Evolutionary conservation across 176 grass and related monocot genomes (phyloP).

Genomic region (Echinochloa phyllopogon): DNA sequence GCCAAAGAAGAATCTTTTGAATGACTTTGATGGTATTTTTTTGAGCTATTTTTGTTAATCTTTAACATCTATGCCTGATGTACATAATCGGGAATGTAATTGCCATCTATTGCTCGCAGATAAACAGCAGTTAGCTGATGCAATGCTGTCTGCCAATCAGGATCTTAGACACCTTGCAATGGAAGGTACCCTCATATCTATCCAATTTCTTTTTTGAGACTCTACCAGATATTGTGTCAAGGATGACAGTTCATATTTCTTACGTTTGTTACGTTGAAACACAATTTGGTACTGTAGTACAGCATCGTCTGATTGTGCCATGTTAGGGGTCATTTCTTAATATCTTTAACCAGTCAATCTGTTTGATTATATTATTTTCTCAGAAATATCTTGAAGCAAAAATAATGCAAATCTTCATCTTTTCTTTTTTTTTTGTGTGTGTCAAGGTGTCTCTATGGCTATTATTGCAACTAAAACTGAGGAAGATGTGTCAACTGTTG

Average conservation of each 20-base stretch:
- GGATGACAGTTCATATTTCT: not conserved
- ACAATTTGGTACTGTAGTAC: not conserved
- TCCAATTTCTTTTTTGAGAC: not conserved
- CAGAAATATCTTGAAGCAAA: not conserved
- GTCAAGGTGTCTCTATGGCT: slow-evolving; percentile 66
- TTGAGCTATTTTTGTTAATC: slow-evolving; percentile 7
- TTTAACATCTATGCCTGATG: not conserved
- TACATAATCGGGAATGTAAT: slow-evolving; percentile 25
- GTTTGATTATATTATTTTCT: not conserved
- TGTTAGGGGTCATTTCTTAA: slow-evolving; percentile 19
- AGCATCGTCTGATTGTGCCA: slow-evolving; percentile 5
- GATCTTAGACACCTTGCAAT: slow-evolving; percentile 72
- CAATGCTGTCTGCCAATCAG: slow-evolving; percentile 62
- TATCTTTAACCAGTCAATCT: slow-evolving; percentile 16
- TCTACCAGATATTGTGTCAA: not conserved
- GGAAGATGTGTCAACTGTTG: slow-evolving; percentile 56
- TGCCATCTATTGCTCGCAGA: slow-evolving; percentile 57
- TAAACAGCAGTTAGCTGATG: slow-evolving; percentile 50
- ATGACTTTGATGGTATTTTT: slow-evolving; percentile 61
- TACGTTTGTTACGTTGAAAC: not conserved
- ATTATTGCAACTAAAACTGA: slow-evolving; percentile 48
- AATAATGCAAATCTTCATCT: not conserved
- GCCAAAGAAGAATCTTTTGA: slow-evolving; percentile 58
- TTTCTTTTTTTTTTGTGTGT: slow-evolving; percentile 27
- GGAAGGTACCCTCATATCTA: slow-evolving; percentile 60